phyloP scores from a whole-genome alignment of 2,329 filamentous ascomycete species.

The Alternaria alternata region DNA sequence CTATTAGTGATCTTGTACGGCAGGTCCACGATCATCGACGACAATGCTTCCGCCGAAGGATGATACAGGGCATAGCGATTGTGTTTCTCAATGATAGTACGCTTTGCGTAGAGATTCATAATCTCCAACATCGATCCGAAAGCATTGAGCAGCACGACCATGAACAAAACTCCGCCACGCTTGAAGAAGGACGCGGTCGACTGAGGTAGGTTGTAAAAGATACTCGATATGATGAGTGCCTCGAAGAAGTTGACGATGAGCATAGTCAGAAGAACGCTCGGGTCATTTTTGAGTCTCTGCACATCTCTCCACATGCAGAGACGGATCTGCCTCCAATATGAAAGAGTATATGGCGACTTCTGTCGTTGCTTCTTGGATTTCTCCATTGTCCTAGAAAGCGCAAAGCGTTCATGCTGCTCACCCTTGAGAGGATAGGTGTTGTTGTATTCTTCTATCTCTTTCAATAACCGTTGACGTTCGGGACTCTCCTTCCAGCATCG shows the following conservation, averaged over 20 bases:
- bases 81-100: conserved; percentile 86
- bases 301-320: conserved; percentile 11
- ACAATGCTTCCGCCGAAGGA: conserved; percentile 78
- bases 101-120: conserved; percentile 81
- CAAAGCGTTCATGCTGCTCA: conserved; percentile 45
- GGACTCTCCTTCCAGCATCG: conserved; percentile 61
- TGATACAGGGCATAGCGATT: conserved; percentile 84
- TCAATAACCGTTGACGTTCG: conserved; percentile 50
- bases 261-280: conserved; percentile 67
- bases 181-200: conserved; percentile 62
- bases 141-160: conserved; percentile 83
- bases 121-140: conserved; percentile 64
- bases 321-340: conserved; percentile 29
- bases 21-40: conserved; percentile 53
- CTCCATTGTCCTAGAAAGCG: conserved; percentile 53
- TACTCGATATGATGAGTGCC: conserved; percentile 76
- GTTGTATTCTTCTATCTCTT: conserved; percentile 55
- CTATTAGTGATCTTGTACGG: conserved; percentile 55
- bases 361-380: conserved; percentile 59
- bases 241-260: conserved; percentile 74
- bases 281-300: conserved; percentile 29
- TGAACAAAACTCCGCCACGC: conserved; percentile 74
- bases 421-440: conserved; percentile 56
- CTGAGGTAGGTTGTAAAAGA: conserved; percentile 74
- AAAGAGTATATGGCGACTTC: conserved; percentile 63